Conservation (phyloP, 805 yeast genomes). For the Yarrowia divulgata region DNA sequence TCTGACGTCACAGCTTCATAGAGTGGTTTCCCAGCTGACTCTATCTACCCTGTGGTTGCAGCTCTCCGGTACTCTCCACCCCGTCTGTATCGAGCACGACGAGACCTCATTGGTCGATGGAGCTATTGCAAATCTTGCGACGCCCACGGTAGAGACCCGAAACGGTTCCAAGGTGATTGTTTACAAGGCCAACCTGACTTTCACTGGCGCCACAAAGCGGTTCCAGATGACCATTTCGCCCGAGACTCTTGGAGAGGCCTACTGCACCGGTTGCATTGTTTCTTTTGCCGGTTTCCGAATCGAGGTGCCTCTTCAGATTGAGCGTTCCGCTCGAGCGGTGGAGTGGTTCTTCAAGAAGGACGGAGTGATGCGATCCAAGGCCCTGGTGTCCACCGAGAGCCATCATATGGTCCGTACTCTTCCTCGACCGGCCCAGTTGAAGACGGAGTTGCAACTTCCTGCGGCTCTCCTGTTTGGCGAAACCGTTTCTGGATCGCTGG, state of each 20-base stretch:
- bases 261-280: constrained; percentile 37
- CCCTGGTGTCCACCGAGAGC: constrained; percentile 38
- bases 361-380: constrained; percentile 28
- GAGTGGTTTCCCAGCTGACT: constrained; percentile 23
- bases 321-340: constrained; percentile 14
- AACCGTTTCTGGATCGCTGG: constrained; percentile 40
- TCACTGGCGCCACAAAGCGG: constrained; percentile 12
- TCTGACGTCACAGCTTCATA: constrained; percentile 38
- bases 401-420: constrained; percentile 38
- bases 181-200: constrained; percentile 33
- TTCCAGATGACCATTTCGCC: constrained; percentile 28
- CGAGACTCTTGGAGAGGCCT: constrained; percentile 22
- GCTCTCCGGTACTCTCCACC: constrained; percentile 36
- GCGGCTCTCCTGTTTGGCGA: constrained; percentile 47
- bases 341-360: constrained; percentile 25
- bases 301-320: constrained; percentile 34
- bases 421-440: constrained; percentile 50
- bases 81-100: constrained; percentile 41
- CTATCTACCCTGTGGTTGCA: constrained; percentile 39
- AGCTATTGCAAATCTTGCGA: constrained; percentile 15
- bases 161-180: constrained; percentile 31
- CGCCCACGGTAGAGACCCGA: constrained; percentile 11
- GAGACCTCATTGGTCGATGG: constrained; percentile 11
- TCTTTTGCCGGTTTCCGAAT: constrained; percentile 13
- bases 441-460: constrained; percentile 42